Evolutionary conservation across 768 basidiomycete genomes (phyloP).

Genomic region (Boletus rubescentipes): DNA sequence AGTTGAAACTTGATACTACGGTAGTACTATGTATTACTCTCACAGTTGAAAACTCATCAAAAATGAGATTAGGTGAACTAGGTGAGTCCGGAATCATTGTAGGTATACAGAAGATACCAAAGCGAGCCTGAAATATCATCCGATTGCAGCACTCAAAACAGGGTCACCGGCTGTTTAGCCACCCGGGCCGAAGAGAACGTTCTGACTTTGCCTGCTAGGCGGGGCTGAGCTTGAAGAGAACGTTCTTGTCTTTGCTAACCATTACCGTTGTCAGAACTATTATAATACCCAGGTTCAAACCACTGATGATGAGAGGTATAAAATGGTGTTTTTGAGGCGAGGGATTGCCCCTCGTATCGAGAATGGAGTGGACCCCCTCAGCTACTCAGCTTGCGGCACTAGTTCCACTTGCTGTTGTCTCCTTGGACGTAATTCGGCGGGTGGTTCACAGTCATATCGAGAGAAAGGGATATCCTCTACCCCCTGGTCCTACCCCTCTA

Average conservation of each 20-base stretch:
- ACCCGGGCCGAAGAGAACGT: too few species aligned
- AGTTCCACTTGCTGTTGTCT: not conserved
- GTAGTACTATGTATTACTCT: too few species aligned
- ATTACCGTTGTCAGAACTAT: too few species aligned
- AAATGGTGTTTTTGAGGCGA: not conserved
- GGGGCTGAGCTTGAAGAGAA: not conserved
- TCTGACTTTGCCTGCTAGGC: too few species aligned
- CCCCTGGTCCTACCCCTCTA: conserved; percentile 21
- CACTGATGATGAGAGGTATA: conserved; percentile 4
- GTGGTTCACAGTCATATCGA: conserved; percentile 7
- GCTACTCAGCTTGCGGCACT: conserved; percentile 3
- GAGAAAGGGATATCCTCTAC: conserved; percentile 14
- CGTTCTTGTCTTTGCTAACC: not conserved
- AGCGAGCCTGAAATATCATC: too few species aligned
- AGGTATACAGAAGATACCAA: too few species aligned
- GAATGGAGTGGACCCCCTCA: conserved; percentile 12
- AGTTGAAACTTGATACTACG: too few species aligned
- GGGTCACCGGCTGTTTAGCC: too few species aligned
- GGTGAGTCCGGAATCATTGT: too few species aligned
- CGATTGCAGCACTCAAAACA: too few species aligned
- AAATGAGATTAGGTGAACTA: too few species aligned
- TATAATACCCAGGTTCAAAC: not conserved
- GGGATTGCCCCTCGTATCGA: not conserved
- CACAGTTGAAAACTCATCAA: too few species aligned
- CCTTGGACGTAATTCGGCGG: not conserved